These are phyloP conservation scores for Geopyxis carbonaria DNA, from an alignment of 495 filamentous ascomycete genomes.

Conservation along the genomic window DNA sequence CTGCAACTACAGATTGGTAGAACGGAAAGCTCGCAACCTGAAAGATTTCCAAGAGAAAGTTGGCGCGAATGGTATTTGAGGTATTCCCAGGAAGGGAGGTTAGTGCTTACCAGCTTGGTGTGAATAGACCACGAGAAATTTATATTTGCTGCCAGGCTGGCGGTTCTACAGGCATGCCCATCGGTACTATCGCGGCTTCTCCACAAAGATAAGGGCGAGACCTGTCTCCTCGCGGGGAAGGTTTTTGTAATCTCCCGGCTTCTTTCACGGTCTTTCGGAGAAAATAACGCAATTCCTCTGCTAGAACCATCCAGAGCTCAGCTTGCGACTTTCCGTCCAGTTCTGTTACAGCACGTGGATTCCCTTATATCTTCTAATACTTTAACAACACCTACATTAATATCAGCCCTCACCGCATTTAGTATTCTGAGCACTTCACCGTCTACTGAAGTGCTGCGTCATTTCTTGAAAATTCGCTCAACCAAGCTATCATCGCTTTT, in stretches of 20 bases:
- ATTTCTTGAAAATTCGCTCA: slow-evolving; percentile 62
- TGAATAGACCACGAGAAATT: slow-evolving; percentile 35
- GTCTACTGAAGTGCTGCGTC: slow-evolving; percentile 57
- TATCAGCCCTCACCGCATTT: slow-evolving; percentile 63
- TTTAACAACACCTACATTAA: slow-evolving; percentile 34
- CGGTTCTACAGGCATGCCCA: slow-evolving; percentile 44
- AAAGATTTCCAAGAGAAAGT: slow-evolving; percentile 37
- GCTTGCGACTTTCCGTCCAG: slow-evolving; percentile 40
- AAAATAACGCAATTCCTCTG: slow-evolving; percentile 32
- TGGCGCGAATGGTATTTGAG: slow-evolving; percentile 32
- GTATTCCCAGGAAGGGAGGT: slow-evolving; percentile 28
- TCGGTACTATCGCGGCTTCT: slow-evolving; percentile 40
- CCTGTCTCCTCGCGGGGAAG: slow-evolving; percentile 55
- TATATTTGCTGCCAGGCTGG: slow-evolving; percentile 42
- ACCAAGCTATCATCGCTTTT: slow-evolving; percentile 47
- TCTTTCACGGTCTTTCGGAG: slow-evolving; percentile 47
- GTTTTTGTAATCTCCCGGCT: slow-evolving; percentile 60
- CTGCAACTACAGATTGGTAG: slow-evolving; percentile 59
- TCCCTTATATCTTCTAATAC: slow-evolving; percentile 36
- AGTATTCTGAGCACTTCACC: slow-evolving; percentile 68
- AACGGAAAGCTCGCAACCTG: slow-evolving; percentile 47
- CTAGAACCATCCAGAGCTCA: slow-evolving; percentile 46
- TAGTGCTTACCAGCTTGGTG: slow-evolving; percentile 22
- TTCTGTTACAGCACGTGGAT: slow-evolving; percentile 49
- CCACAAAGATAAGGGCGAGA: slow-evolving; percentile 34